A percentile compares a stretch with the other conserved stretches of the same genome.
Evolutionary conservation across 1,284 basidiomycete genomes (phyloP).

Genomic region (Cystobasidium sp.): DNA sequence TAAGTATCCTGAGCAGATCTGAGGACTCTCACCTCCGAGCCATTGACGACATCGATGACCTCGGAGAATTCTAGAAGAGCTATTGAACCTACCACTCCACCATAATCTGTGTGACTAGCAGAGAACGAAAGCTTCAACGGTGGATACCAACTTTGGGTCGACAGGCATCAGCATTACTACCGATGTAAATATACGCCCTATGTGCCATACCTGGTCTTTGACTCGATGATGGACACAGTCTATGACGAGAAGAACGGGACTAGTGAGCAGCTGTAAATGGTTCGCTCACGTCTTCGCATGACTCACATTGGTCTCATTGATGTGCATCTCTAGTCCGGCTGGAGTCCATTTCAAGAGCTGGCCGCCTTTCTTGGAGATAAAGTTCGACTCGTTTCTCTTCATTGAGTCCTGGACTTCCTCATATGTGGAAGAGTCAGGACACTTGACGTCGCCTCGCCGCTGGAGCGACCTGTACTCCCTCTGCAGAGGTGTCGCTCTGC

Average conservation of each 20-base stretch:
- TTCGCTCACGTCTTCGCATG: neutral
- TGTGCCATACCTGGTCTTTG: neutral
- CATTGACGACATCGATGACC: neutral
- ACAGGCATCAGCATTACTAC: neutral
- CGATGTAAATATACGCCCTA: neutral
- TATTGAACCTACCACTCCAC: neutral
- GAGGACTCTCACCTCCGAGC: neutral
- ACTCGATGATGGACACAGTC: conserved; percentile 5
- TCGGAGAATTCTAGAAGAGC: neutral
- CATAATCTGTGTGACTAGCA: neutral
- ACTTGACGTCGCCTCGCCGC: too few relatives aligned
- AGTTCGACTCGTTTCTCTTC: too few relatives aligned
- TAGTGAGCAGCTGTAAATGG: neutral
- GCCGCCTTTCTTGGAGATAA: neutral
- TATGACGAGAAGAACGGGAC: neutral
- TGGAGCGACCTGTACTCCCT: too few relatives aligned
- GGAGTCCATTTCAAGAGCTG: neutral
- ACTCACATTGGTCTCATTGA: neutral
- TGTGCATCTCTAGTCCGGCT: conserved; percentile 3
- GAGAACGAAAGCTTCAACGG: neutral
- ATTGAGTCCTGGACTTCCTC: too few relatives aligned
- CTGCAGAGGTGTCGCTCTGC: too few relatives aligned
- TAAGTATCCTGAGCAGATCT: neutral
- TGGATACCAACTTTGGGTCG: neutral
- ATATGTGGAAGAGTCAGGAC: too few relatives aligned